Base-by-base conservation (phyloP, 1,284 basidiomycete genomes). In the Apiotrichum siamense region DNA sequence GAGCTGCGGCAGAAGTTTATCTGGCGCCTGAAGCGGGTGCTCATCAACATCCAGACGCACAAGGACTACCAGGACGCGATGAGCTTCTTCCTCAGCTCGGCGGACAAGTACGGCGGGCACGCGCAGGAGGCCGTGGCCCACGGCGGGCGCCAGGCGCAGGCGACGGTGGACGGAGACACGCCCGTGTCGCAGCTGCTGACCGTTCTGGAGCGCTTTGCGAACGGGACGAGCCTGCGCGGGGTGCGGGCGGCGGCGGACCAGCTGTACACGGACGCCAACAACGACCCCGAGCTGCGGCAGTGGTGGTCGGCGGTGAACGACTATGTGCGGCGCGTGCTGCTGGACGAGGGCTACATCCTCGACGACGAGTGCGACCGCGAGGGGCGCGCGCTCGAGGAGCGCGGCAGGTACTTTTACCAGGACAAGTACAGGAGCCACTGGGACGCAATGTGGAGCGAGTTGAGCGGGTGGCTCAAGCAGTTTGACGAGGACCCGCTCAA, bases 201-300 rank as follows among this genome's bases (percentile, higher is more conserved):
- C 1, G 78, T 97, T 13, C 81, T 96, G 47, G 92, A 97, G 76
- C 84, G 93, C 35, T 94, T 97, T 70, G 92, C 93, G 33, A 87
- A 92, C 66, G 82, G 81, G 58, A 66, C 65, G 40, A 72, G 60
- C 63, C 80, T 90, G 71, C 77, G 85, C 54, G 75, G 79, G 42
- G 82, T 94, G 54, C 77, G 87, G 44, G 80, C 87, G 60, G 81
- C 90, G 12, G 77, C 87, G 52, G 79, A 86, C 66, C 80, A 80
- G 15, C 78, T 97, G 38, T 86, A 85, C 63, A 78, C 83, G 42
- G 88, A 93, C 67, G 80, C 86, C 0, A 77, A 79, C 55, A 78
- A 85, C 50, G 93, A 97, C 63, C 77, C 82, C 45, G 86, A 84
- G 63, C 80, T 97, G 39, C 77, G 81, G 40, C 68, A 77, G 13